phyloP scores from a whole-genome alignment of 352 stramenopile species.

The Globisporangium orthogonon region DNA sequence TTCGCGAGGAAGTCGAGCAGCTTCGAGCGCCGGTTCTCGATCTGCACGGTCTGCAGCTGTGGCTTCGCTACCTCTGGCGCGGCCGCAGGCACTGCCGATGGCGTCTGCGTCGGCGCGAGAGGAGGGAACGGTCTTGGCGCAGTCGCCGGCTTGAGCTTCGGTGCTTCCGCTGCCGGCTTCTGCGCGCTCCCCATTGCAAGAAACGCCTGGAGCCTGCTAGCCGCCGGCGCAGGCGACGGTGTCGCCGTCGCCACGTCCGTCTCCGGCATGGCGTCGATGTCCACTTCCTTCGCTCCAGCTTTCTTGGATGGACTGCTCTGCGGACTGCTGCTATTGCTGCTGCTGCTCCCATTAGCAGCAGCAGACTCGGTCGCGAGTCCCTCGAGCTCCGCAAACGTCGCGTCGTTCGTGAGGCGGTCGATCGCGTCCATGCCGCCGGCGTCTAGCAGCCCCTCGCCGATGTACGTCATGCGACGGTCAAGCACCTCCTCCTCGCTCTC shows the following conservation, averaged over 20 bases:
- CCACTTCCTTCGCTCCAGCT: not conserved
- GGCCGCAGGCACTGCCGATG: not conserved
- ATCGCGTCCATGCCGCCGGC: constrained; percentile 38
- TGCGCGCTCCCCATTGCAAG: not conserved
- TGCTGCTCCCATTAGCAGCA: not conserved
- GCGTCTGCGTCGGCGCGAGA: not conserved
- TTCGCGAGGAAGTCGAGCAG: constrained; percentile 69
- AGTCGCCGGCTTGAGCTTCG: not conserved
- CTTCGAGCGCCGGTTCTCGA: constrained; percentile 47
- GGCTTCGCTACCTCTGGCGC: not conserved
- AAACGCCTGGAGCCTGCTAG: constrained; percentile 3
- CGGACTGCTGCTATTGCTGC: no score
- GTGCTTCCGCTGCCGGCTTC: not conserved
- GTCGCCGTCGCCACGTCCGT: not conserved
- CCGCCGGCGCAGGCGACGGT: not conserved
- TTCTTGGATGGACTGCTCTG: not conserved
- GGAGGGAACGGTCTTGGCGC: not conserved
- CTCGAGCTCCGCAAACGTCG: constrained; percentile 23
- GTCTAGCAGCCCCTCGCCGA: constrained; percentile 55
- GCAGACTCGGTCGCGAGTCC: not conserved
- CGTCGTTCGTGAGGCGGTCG: constrained; percentile 40
- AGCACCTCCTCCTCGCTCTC: constrained; percentile 4
- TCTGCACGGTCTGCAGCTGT: not conserved
- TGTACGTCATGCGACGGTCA: constrained; percentile 51
- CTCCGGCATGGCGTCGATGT: not conserved